Conservation (phyloP, 164 flowering plant genomes). For the Tetrastigma voinierianum region DNA sequence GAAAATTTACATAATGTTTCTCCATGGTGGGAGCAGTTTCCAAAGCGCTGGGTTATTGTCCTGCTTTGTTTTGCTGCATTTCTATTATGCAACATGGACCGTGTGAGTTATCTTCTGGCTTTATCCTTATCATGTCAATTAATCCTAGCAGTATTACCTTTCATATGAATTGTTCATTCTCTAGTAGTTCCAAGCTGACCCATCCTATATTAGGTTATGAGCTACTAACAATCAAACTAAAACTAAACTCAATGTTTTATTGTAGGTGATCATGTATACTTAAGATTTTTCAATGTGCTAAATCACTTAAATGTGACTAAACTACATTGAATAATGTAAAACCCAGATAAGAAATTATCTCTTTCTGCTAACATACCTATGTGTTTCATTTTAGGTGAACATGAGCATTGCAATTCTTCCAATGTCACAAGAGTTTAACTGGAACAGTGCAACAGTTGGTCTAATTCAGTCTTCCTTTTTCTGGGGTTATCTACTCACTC, state of each 20-base stretch:
- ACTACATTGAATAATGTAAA: too few relatives aligned
- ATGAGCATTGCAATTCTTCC: constrained; percentile 98
- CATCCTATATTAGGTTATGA: too few relatives aligned
- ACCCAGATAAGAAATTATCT: too few relatives aligned
- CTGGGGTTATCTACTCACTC: constrained; percentile 96
- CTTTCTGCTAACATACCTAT: constrained; percentile 3
- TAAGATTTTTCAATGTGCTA: too few relatives aligned
- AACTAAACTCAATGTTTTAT: constrained; percentile 6
- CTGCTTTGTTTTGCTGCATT: constrained; percentile 88
- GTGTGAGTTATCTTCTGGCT: constrained; percentile 49
- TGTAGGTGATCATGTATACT: too few relatives aligned
- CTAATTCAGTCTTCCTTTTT: constrained; percentile 97
- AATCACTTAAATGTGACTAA: too few relatives aligned
- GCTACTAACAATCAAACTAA: not conserved
- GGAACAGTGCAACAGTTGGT: constrained; percentile 98
- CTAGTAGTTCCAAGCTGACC: too few relatives aligned
- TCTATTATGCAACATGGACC: constrained; percentile 97
- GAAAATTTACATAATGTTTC: constrained; percentile 31
- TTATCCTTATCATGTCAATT: not conserved
- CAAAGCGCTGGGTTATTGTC: constrained; percentile 96
- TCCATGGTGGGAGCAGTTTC: constrained; percentile 76
- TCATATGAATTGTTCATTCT: not conserved
- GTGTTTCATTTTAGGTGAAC: constrained; percentile 53
- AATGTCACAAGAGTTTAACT: constrained; percentile 89
- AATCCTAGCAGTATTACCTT: too few relatives aligned